Base-by-base conservation (phyloP, 169 alveolate genomes). In the Toxoplasma gondii region DNA sequence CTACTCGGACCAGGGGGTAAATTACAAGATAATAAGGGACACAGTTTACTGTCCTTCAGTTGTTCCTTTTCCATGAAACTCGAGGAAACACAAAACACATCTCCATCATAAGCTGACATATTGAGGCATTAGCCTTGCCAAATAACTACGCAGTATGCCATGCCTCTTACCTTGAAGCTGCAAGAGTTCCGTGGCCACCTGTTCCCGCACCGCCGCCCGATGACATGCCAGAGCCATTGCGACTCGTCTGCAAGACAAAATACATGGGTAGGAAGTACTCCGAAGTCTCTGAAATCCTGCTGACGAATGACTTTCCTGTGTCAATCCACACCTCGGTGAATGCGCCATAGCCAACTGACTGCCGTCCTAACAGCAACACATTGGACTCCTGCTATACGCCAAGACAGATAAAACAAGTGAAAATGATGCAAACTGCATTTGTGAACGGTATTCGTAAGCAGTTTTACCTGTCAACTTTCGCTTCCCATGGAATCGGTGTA, bases 401-500 rank as follows among this genome's bases (percentile, higher is more conserved):
- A 12, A 49, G 22, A 7, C 58, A 49, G 12, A 49, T 7, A 7
- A 49, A 49, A 49, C 58, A 49, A 49, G 22, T 49, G 12, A 12
- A 12, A n/a, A n/a, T n/a, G n/a, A n/a, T n/a, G n/a, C n/a, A n/a
- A n/a, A n/a, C n/a, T n/a, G n/a, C n/a, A n/a, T n/a, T 49, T 12
- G 58, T 12, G 58, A 49, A 7, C 58, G 4, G 22, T 49, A 12
- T 49, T 49, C 12, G 58, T 49, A 12, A 12, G 58, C 58, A 49
- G 4, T 49, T 49, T 49, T 82, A 38, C 90, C 69, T 16, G 64
- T 43, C 67, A 44, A 82, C 34, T 31, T 82, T 39, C 7, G 90
- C 90, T 82, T 41, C 90, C 90, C 90, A 82, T 34, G 67, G 67
- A 43, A 82, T 36, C n/a, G 41, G 36, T 29, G 90, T 82, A 44